A percentile compares a stretch with the other conserved stretches of the same genome.
Evolutionary conservation across 176 grass and related monocot species (phyloP).

Genomic region (Eragrostis curvula): DNA sequence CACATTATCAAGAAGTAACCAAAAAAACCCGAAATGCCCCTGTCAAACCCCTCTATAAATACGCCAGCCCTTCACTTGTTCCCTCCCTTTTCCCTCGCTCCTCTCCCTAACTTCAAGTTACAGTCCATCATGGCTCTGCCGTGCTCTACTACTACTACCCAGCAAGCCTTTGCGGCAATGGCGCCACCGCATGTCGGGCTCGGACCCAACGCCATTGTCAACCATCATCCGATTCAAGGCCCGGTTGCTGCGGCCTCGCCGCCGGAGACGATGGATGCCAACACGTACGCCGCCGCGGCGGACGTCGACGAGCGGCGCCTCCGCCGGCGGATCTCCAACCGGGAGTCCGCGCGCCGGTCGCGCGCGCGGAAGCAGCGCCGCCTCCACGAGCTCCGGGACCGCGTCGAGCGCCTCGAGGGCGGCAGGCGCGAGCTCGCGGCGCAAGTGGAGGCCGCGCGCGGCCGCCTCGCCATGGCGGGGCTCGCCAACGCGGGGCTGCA

Average conservation of each 20-base stretch:
- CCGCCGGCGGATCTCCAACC: constrained; percentile 81
- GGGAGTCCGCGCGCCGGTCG: constrained; percentile 77
- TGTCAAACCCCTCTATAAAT: constrained; percentile 58
- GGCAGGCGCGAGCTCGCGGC: constrained; percentile 46
- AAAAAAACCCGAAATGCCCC: background rate
- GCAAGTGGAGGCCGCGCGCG: background rate
- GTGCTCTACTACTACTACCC: background rate
- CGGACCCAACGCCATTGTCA: constrained; percentile 15
- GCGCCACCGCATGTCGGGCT: background rate
- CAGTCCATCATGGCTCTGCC: constrained; percentile 24
- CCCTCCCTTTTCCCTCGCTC: constrained; percentile 61
- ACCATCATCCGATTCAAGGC: background rate
- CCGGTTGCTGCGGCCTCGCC: background rate
- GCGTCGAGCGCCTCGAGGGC: constrained; percentile 24
- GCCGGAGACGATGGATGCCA: no score
- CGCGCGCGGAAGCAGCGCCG: constrained; percentile 70
- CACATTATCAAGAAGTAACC: background rate
- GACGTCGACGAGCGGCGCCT: constrained; percentile 44
- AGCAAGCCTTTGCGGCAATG: constrained; percentile 20
- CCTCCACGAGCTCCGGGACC: constrained; percentile 52
- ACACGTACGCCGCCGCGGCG: background rate
- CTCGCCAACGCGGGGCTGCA: constrained; percentile 51
- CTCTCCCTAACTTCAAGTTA: background rate
- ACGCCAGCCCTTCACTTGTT: constrained; percentile 49
- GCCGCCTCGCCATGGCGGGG: constrained; percentile 18